A percentile compares a stretch with the other conserved stretches of the same genome.
phyloP scores from a whole-genome alignment of 768 basidiomycete genomes.

The Pulveroboletus sp. region DNA sequence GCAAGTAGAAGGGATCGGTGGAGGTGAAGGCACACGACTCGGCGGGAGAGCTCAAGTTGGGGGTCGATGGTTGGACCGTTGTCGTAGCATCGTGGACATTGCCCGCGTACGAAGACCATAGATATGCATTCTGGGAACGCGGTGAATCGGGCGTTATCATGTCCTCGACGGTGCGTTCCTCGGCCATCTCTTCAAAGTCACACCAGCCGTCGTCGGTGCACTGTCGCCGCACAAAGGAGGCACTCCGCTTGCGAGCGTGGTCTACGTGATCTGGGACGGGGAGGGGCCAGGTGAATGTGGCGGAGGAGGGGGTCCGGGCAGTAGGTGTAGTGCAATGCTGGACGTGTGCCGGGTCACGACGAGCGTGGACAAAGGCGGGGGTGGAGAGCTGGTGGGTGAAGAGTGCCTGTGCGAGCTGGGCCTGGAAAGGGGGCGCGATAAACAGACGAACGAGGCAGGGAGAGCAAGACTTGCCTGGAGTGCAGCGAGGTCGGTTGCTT shows the following conservation, averaged over 20 bases:
- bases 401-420: constrained; percentile 46
- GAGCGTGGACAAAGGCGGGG: constrained; percentile 17
- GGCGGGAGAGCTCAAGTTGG: constrained; percentile 19
- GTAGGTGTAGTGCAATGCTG: constrained; percentile 43
- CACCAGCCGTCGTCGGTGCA: constrained; percentile 26
- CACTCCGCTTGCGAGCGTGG: constrained; percentile 28
- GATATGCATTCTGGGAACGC: constrained; percentile 17
- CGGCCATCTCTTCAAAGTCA: constrained; percentile 41
- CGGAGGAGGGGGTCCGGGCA: constrained; percentile 32
- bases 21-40: constrained; percentile 35
- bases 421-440: constrained; percentile 29
- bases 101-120: constrained; percentile 22
- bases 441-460: constrained; percentile 11
- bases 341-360: constrained; percentile 33
- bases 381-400: constrained; percentile 32
- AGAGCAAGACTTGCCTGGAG: constrained; percentile 39
- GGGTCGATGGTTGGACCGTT: constrained; percentile 19
- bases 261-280: constrained; percentile 20
- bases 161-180: constrained; percentile 46
- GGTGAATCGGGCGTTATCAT: constrained; percentile 38
- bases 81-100: constrained; percentile 12
- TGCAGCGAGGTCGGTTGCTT: constrained; percentile 48
- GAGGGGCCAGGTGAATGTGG: constrained; percentile 30
- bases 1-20: constrained; percentile 51
- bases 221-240: constrained; percentile 21